These are phyloP conservation scores for Isoetes taiwanensis DNA, from an alignment of 75 land plant species.

Conservation along the genomic window DNA sequence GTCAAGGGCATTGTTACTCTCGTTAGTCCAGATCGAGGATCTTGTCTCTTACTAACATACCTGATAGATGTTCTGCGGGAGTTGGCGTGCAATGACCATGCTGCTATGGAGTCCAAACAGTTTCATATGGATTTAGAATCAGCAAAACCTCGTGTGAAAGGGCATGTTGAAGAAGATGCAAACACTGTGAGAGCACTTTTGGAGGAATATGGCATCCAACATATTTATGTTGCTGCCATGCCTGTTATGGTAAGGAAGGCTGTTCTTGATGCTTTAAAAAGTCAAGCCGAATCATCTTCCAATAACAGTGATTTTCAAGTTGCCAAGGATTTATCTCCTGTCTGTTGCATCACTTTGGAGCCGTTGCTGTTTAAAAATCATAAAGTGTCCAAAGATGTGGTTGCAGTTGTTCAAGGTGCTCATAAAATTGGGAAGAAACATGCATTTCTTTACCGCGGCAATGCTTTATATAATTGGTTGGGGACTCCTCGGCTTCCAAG, in stretches of 20 bases:
- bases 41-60: background rate
- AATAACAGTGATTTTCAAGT: background rate
- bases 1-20: background rate
- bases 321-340: background rate
- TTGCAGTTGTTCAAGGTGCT: background rate
- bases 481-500: background rate
- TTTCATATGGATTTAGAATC: background rate
- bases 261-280: background rate
- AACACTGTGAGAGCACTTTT: background rate
- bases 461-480: background rate
- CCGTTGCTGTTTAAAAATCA: background rate
- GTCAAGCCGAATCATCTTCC: background rate
- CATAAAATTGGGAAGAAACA: background rate
- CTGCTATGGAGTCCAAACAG: background rate
- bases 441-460: conserved; percentile 6
- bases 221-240: conserved; percentile 1
- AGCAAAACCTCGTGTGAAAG: background rate
- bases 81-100: background rate
- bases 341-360: conserved; percentile 7
- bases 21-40: background rate
- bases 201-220: background rate
- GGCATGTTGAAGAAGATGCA: background rate
- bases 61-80: background rate
- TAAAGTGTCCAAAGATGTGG: background rate
- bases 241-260: background rate